Conservation (phyloP, 1,139 yeast species). For the Petasospora fabianii region DNA sequence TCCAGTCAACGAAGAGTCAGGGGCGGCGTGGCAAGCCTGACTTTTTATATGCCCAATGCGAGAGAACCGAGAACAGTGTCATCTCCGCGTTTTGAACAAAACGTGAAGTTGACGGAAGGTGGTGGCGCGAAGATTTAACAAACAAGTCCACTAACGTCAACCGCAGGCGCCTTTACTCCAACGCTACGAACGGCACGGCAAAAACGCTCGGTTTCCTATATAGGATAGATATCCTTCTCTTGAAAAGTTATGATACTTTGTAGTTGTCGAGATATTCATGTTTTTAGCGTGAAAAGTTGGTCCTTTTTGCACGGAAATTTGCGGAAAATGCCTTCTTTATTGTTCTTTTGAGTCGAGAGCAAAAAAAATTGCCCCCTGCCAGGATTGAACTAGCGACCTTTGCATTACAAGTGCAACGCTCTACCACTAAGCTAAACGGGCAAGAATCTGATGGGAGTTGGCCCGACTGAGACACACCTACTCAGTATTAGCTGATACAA, state of each 20-base stretch:
- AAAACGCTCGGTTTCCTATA: too few species aligned
- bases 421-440: conserved; percentile 93
- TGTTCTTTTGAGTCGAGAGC: too few species aligned
- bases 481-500: too few species aligned
- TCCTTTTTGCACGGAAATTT: too few species aligned
- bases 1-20: too few species aligned
- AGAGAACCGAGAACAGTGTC: too few species aligned
- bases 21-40: background rate
- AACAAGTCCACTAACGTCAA: conserved; percentile 22
- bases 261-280: too few species aligned
- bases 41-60: background rate
- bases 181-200: background rate
- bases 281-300: too few species aligned
- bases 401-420: conserved; percentile 96
- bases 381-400: conserved; percentile 94
- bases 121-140: conserved; percentile 7
- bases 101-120: conserved; percentile 12
- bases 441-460: conserved; percentile 30
- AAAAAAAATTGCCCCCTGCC: conserved; percentile 67
- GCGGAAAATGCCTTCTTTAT: too few species aligned
- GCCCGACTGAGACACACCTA: too few species aligned
- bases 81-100: background rate
- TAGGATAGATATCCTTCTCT: too few species aligned
- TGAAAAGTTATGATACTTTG: too few species aligned
- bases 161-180: conserved; percentile 12